Percentiles rank a stretch among this genome's conserved stretches.
These are phyloP conservation scores for Omphalotus guepiniiformis DNA, from an alignment of 768 basidiomycete species.

Conservation along the genomic window DNA sequence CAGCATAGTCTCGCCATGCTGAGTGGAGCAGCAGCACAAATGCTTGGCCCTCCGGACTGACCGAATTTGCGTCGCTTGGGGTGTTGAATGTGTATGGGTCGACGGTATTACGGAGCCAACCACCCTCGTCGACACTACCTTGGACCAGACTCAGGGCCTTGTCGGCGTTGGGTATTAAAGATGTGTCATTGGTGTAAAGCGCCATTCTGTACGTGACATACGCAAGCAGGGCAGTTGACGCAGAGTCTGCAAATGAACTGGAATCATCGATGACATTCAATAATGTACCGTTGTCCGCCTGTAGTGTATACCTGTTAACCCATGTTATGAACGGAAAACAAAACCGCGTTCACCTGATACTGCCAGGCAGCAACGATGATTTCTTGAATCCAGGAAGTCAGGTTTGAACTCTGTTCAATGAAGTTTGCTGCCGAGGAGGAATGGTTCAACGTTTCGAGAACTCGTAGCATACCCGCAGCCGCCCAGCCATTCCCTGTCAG, in stretches of 20 bases:
- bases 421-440: constrained; percentile 36
- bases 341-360: constrained; percentile 31
- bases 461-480: constrained; percentile 59
- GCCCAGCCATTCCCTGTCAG: constrained; percentile 60
- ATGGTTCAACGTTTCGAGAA: constrained; percentile 47
- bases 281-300: constrained; percentile 43
- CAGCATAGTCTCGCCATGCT: constrained; percentile 26
- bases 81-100: constrained; percentile 48
- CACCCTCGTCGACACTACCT: constrained; percentile 32
- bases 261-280: constrained; percentile 49
- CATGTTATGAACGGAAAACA: background rate
- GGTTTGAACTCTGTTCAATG: constrained; percentile 34
- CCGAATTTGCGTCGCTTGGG: constrained; percentile 26
- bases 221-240: constrained; percentile 55
- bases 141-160: constrained; percentile 34
- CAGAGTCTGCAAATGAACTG: constrained; percentile 48
- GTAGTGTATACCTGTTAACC: background rate
- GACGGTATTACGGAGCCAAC: constrained; percentile 43
- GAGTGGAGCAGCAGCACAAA: constrained; percentile 54
- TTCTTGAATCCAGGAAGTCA: constrained; percentile 52
- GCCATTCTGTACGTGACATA: constrained; percentile 54
- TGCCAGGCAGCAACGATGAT: constrained; percentile 41
- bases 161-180: constrained; percentile 36
- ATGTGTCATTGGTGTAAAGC: constrained; percentile 30
- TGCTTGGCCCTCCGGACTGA: constrained; percentile 57